A percentile compares a stretch with the other conserved stretches of the same genome.
Conservation (phyloP, 192 early-diverging fungal species). For the Podila clonocystis region DNA sequence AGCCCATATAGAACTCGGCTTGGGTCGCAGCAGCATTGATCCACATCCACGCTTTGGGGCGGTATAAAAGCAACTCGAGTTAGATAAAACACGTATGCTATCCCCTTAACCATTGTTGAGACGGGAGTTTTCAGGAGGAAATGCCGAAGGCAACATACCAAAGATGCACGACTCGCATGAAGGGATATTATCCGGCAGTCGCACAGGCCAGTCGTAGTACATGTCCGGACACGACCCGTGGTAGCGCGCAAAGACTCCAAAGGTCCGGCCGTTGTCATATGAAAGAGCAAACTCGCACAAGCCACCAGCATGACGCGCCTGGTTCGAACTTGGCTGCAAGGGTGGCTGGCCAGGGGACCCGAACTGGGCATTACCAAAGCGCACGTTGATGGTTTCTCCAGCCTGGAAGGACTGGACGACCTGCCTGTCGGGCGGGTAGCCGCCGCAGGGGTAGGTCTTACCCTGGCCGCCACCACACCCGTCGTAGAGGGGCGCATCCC, state of each 20-base stretch:
- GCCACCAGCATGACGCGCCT: slow-evolving; percentile 71
- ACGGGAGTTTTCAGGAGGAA: background rate
- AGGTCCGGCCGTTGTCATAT: slow-evolving; percentile 71
- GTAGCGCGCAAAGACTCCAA: slow-evolving; percentile 48
- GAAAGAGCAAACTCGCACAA: slow-evolving; percentile 76
- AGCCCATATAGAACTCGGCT: slow-evolving; percentile 79
- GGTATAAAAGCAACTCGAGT: background rate
- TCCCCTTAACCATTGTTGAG: background rate
- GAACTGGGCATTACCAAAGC: slow-evolving; percentile 53
- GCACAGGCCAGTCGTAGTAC: slow-evolving; percentile 51
- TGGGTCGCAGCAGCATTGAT: slow-evolving; percentile 75
- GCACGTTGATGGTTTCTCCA: slow-evolving; percentile 58
- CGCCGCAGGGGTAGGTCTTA: slow-evolving; percentile 54
- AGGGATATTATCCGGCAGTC: slow-evolving; percentile 49
- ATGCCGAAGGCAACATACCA: slow-evolving; percentile 5
- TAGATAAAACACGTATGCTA: background rate
- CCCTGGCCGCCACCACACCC: slow-evolving; percentile 24
- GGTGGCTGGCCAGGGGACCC: slow-evolving; percentile 26
- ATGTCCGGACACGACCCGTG: slow-evolving; percentile 55
- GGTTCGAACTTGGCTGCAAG: slow-evolving; percentile 41
- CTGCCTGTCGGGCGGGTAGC: slow-evolving; percentile 47
- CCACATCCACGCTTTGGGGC: slow-evolving; percentile 68
- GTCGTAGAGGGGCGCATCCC: slow-evolving; percentile 42
- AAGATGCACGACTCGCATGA: slow-evolving; percentile 48
- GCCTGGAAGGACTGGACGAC: slow-evolving; percentile 59